These are phyloP conservation scores for Gymnopus androsaceus DNA, from an alignment of 1,284 basidiomycete genomes.

Conservation along the genomic window DNA sequence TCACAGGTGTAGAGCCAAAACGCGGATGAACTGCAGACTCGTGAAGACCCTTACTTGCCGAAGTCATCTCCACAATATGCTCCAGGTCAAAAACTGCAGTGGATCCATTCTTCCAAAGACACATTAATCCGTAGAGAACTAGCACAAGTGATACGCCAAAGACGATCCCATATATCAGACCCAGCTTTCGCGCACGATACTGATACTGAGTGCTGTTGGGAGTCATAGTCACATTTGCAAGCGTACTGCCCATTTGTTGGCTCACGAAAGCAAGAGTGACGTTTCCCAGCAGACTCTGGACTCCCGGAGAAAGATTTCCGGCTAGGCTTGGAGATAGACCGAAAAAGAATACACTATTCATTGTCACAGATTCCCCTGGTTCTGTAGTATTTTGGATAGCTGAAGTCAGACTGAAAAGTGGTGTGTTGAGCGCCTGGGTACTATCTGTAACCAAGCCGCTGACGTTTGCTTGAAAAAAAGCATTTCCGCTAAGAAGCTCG, in stretches of 20 bases:
- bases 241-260: background rate
- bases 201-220: conserved; percentile 7
- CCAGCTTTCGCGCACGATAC: background rate
- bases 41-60: background rate
- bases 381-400: background rate
- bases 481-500: background rate
- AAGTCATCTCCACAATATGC: conserved; percentile 7
- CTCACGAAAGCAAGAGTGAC: conserved; percentile 4
- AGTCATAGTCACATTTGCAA: background rate
- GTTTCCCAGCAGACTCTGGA: background rate
- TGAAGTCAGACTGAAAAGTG: conserved; percentile 1
- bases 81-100: conserved; percentile 6
- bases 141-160: background rate
- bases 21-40: background rate
- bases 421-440: background rate
- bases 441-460: conserved; percentile 4
- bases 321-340: background rate
- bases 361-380: background rate
- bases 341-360: conserved; percentile 2
- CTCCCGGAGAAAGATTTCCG: background rate
- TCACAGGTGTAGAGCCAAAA: background rate
- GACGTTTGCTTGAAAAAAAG: background rate
- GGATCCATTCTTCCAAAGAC: background rate
- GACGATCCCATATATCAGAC: conserved; percentile 2
- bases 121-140: conserved; percentile 1